Evolutionary conservation across 768 basidiomycete genomes (phyloP).

Genomic region (Crassisporium funariophilum): DNA sequence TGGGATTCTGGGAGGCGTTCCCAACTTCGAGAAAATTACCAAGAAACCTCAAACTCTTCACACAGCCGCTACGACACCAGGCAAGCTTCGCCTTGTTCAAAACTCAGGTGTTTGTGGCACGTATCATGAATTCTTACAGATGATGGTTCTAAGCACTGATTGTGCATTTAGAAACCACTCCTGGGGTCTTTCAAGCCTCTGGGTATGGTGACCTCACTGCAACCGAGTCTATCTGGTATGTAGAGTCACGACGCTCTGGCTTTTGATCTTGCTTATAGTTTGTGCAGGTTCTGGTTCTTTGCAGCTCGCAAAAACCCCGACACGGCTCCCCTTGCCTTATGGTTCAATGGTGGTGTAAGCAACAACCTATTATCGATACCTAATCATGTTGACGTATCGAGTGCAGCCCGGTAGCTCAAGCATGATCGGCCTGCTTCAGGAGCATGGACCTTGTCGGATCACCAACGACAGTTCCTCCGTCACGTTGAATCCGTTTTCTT

Average conservation of each 20-base stretch:
- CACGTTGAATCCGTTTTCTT: conserved; percentile 53
- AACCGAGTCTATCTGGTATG: conserved; percentile 57
- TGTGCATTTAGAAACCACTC: conserved; percentile 59
- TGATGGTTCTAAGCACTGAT: too few relatives aligned
- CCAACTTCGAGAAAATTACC: too few relatives aligned
- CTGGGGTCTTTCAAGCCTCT: conserved; percentile 61
- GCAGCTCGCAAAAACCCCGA: conserved; percentile 59
- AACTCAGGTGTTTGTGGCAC: conserved; percentile 59
- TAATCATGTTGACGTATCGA: neutral
- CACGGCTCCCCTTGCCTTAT: conserved; percentile 61
- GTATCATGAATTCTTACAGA: too few relatives aligned
- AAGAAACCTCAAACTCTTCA: too few relatives aligned
- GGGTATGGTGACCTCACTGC: conserved; percentile 64
- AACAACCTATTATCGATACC: conserved; percentile 1
- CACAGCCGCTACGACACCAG: conserved; percentile 38
- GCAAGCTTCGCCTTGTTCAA: conserved; percentile 51
- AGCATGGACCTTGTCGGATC: conserved; percentile 73
- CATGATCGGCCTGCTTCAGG: conserved; percentile 71
- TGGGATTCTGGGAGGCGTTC: too few relatives aligned
- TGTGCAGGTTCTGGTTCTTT: conserved; percentile 68
- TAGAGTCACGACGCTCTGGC: neutral
- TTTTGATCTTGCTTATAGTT: neutral
- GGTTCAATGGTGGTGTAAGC: conserved; percentile 67
- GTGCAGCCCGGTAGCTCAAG: conserved; percentile 55
- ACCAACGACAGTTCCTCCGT: conserved; percentile 55